phyloP scores from a whole-genome alignment of 164 flowering plant genomes.

The Houttuynia cordata region DNA sequence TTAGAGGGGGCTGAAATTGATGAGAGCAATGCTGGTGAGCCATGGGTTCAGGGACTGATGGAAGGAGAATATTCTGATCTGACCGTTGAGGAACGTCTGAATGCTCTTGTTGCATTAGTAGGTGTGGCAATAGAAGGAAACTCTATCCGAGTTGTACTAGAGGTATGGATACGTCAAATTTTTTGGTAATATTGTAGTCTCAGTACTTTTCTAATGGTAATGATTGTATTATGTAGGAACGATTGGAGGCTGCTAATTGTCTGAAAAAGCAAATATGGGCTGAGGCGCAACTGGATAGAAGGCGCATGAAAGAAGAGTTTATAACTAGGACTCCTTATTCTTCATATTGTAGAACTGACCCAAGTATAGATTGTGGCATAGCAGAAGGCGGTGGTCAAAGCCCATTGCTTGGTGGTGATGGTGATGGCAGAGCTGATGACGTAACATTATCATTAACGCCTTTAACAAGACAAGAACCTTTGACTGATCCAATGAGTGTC shows the following conservation, averaged over 20 bases:
- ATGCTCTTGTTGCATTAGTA: slow-evolving; percentile 78
- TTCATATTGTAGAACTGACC: slow-evolving; percentile 30
- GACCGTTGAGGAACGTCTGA: slow-evolving; percentile 80
- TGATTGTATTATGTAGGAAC: slow-evolving; percentile 43
- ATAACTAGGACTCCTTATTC: slow-evolving; percentile 31
- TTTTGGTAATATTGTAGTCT: neutral
- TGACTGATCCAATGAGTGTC: slow-evolving; percentile 22
- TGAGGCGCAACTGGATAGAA: slow-evolving; percentile 76
- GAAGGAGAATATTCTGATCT: slow-evolving; percentile 86
- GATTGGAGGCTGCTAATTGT: slow-evolving; percentile 85
- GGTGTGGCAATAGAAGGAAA: slow-evolving; percentile 89
- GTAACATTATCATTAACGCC: slow-evolving; percentile 18
- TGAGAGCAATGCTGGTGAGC: slow-evolving; percentile 62
- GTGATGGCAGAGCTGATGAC: slow-evolving; percentile 33
- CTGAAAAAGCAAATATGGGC: slow-evolving; percentile 94
- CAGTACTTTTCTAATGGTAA: neutral
- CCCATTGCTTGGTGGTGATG: slow-evolving; percentile 26
- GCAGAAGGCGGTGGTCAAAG: slow-evolving; percentile 38
- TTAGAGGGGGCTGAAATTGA: slow-evolving; percentile 54
- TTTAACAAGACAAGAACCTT: slow-evolving; percentile 24
- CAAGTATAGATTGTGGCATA: slow-evolving; percentile 13
- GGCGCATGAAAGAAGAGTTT: slow-evolving; percentile 71
- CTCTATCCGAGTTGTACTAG: slow-evolving; percentile 62
- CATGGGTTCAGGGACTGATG: slow-evolving; percentile 81
- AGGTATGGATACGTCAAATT: slow-evolving; percentile 33